Base-by-base conservation (phyloP, 305 asterid species). In the Galium porrigens region DNA sequence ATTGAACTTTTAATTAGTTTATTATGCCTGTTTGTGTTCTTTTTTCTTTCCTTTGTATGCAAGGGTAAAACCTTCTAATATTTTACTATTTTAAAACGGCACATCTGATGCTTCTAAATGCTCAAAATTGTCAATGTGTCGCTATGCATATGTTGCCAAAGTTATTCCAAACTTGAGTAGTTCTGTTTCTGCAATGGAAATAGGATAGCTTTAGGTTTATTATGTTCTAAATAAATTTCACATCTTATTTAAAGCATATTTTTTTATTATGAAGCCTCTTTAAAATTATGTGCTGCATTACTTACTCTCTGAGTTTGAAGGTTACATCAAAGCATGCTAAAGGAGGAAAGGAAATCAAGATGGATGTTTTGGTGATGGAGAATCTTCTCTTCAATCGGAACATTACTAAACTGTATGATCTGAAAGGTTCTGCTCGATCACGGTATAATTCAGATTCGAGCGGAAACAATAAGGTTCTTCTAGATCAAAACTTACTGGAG, bases 331-430 rank as follows among this genome's bases (percentile, higher is more conserved):
- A 89, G 82, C 81, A 85, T 75, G 66, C 77, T 70, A 86, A 86
- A 76, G 90, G 95, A 32, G 96, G 96, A 63, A 89, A 83, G 67
- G 95, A 89, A 80, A 51, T 83, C 37, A 81, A 75, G 76, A 87
- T 87, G 88, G 94, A 89, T 78, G 90, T 89, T 60, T 69, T 89
- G 83, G 97, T 90, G 71, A 90, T 87, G 95, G 97, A 90, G 79
- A 90, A 87, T 79, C 94, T 90, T 76, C 88, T 87, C 32, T 87
- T 77, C 76, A 78, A 74, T 77, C 88, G 92, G 64, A 82, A 83
- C 68, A 82, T 87, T 65, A 78, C 84, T 18, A 77, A 82, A 64
- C 66, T 90, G 3, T 87, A 90, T 67, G 97, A 90, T 83, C 95
- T 90, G 22, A 90, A 90, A 87, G 95, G 97, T 69, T 87, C 94